Base-by-base conservation (phyloP, 2,329 filamentous ascomycete species). In the Paecilomyces sp. region DNA sequence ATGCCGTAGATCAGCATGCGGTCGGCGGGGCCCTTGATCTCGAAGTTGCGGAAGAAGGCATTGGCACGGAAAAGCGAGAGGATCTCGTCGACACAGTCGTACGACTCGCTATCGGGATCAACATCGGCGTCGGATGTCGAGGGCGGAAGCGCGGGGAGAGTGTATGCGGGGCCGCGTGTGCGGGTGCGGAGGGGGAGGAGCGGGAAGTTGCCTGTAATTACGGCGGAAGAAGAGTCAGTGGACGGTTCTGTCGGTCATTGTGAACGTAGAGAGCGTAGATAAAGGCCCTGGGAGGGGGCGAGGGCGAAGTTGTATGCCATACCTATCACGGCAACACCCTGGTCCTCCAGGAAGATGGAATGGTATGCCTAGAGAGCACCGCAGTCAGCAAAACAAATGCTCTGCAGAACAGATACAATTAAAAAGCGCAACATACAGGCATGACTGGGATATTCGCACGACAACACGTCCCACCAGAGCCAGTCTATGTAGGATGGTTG, bases 41-140 rank as follows among this genome's bases (percentile, higher is more conserved):
- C 94, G 71, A 99, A 99, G 83, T 97, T 99, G 71, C 94, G 90
- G 84, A 97, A 99, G 78, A 99, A 93, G 62, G 93, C 97, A 82
- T 99, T 97, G 70, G 94, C 93, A 65, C 94, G 91, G 84, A 97
- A 99, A 56, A 97, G 85, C 12, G 88, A 84, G 58, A 99, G 84
- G 57, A 95, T 87, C 81, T 99, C 94, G 79, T 99, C 94, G 58
- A 97, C 85, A 63, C 94, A 90, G 80, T 99, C 94, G 82, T 97
- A 97, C 71, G 89, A 92, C 76, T 96, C 91, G 76, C 86, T 88
- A 75, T 94, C 91, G 56, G 92, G 88, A 75, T 97, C 91, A 68
- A 83, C 74, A 59, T 81, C 78, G 58, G 77, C 67, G 31, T 81
- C 77, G 62, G 75, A 72, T 60, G 71, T 71, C 76, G 87, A 84